These are phyloP conservation scores for Ogataea naganishii DNA, from an alignment of 805 yeast genomes.

Conservation along the genomic window DNA sequence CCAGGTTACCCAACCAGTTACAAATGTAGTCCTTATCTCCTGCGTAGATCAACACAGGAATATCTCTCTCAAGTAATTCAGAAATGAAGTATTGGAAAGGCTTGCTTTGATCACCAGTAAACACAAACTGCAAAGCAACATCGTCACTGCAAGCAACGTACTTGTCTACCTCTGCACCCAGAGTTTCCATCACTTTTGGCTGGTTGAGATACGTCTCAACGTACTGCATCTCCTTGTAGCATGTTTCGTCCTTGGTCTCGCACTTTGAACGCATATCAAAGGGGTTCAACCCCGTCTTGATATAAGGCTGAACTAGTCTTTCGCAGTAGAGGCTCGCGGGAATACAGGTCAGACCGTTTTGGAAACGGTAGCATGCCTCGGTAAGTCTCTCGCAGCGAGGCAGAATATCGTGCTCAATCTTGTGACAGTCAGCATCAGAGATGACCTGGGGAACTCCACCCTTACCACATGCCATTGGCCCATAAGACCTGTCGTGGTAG, in stretches of 20 bases:
- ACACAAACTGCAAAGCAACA: slow-evolving; percentile 69
- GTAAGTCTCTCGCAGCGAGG: slow-evolving; percentile 75
- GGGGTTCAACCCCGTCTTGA: slow-evolving; percentile 79
- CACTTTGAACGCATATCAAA: slow-evolving; percentile 84
- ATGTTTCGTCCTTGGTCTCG: slow-evolving; percentile 51
- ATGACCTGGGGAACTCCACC: slow-evolving; percentile 77
- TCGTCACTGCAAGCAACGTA: slow-evolving; percentile 73
- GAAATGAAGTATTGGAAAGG: slow-evolving; percentile 76
- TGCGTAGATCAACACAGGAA: slow-evolving; percentile 86
- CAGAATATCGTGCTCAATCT: slow-evolving; percentile 54
- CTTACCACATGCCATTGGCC: slow-evolving; percentile 93
- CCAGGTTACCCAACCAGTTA: slow-evolving; percentile 92
- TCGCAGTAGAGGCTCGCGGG: slow-evolving; percentile 91
- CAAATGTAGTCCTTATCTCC: slow-evolving; percentile 96
- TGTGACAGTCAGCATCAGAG: slow-evolving; percentile 69
- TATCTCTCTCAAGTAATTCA: slow-evolving; percentile 56
- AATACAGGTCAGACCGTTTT: slow-evolving; percentile 75
- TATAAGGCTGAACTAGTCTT: slow-evolving; percentile 74
- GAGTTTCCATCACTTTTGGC: slow-evolving; percentile 65
- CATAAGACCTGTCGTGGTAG: slow-evolving; percentile 67
- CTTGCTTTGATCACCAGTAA: slow-evolving; percentile 88
- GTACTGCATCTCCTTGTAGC: slow-evolving; percentile 73
- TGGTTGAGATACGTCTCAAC: slow-evolving; percentile 73
- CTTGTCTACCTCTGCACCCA: slow-evolving; percentile 84
- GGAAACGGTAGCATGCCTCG: slow-evolving; percentile 66